Evolutionary conservation across 2,329 filamentous ascomycete species (phyloP), one percentile per base, ranked within the genome.

Genomic region (Calonectria honghensis): DNA sequence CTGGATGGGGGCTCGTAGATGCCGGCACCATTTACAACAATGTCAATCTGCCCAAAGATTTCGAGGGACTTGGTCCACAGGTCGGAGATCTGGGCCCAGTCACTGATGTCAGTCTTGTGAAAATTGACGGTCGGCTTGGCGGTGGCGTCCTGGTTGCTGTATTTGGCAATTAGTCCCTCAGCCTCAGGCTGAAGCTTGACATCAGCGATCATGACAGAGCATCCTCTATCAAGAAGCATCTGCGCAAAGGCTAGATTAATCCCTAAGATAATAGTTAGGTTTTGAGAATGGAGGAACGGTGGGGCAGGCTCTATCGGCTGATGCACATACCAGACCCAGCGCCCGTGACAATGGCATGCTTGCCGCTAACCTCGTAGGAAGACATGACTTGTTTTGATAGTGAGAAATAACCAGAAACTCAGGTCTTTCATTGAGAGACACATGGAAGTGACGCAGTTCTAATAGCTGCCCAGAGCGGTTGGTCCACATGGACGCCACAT

Each of bases 11-110:
- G 80, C 67, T 84, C 82, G 18, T 80, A 83, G 14, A 93, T 83
- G 0, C 92, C 92, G 3, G 93, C 91, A 68, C 90, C 90, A 78
- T 93, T 93, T 16, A 93, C 85, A 0, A 93, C 83, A 51, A 93
- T 90, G 77, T 93, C 90, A 2, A 93, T 78, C 14, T 88, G 84
- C 0, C 89, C 90, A 74, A 90, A 93, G 0, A 81, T 79, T 18
- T 85, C 78, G 0, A 91, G 51, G 0, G 91, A 85, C 0, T 39
- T 73, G 6, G 80, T 74, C 80, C 79, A 83, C 2, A 81, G 37
- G 2, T 73, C 37, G 2, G 67, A 78, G 54, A 84, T 82, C 50
- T 82, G 79, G 0, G 70, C 32, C 78, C 76, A 80, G 41, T 82
- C 78, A 48, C 76, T 76, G 5, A 84, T 70, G 50, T 82, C 78